These are phyloP conservation scores for Debaryomyces castellii DNA, from an alignment of 805 yeast species.

Conservation along the genomic window DNA sequence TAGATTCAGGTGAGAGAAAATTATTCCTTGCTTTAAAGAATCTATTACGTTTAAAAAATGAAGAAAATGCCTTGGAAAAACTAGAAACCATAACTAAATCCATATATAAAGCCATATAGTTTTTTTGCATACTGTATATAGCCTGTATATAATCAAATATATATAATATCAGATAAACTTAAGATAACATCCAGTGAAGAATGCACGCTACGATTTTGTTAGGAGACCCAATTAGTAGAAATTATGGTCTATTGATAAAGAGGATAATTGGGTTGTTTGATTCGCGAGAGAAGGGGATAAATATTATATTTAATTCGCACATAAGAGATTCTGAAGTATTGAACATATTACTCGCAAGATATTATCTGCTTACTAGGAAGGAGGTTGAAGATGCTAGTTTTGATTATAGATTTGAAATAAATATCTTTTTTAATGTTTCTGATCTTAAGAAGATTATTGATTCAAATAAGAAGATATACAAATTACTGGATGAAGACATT, in stretches of 20 bases:
- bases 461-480: neutral
- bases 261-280: conserved; percentile 3
- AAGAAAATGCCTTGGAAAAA: conserved; percentile 12
- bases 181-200: neutral
- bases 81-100: conserved; percentile 5
- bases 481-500: neutral
- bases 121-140: neutral
- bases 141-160: neutral
- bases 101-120: neutral
- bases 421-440: conserved; percentile 25
- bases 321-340: conserved; percentile 23
- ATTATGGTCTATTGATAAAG: conserved; percentile 11
- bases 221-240: conserved; percentile 11
- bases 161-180: neutral
- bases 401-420: conserved; percentile 26
- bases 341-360: conserved; percentile 24
- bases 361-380: conserved; percentile 28
- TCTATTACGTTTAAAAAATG: conserved; percentile 13
- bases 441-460: neutral
- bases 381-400: conserved; percentile 16
- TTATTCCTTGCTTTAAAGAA: conserved; percentile 17
- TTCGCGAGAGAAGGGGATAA: conserved; percentile 10
- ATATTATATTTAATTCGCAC: conserved; percentile 20
- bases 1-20: conserved; percentile 15
- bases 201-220: conserved; percentile 10